These are phyloP conservation scores for Austroboletus niveus DNA, from an alignment of 1,284 basidiomycete genomes.

Conservation along the genomic window DNA sequence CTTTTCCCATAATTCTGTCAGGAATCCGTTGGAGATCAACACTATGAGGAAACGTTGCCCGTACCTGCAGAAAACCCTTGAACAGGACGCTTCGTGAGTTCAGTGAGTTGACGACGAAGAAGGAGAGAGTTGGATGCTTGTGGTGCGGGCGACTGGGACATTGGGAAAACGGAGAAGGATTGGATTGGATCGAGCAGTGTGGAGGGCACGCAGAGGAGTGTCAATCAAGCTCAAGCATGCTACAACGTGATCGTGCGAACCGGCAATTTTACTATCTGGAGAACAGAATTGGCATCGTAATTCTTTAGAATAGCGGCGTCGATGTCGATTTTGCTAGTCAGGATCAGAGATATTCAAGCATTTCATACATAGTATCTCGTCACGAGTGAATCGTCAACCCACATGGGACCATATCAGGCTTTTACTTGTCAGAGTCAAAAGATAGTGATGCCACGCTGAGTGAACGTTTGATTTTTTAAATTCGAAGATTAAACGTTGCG, in stretches of 20 bases:
- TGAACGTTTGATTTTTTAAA: too few species aligned
- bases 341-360: too few species aligned
- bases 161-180: conserved; percentile 19
- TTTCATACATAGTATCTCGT: too few species aligned
- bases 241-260: conserved; percentile 25
- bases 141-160: conserved; percentile 50
- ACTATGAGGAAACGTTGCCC: conserved; percentile 24
- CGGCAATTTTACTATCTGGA: too few species aligned
- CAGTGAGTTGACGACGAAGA: conserved; percentile 78
- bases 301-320: too few species aligned
- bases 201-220: background rate
- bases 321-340: too few species aligned
- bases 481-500: too few species aligned
- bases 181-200: background rate
- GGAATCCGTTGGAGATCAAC: conserved; percentile 29
- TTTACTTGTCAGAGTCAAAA: too few species aligned
- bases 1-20: conserved; percentile 42
- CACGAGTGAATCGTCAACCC: too few species aligned
- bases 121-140: conserved; percentile 65
- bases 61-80: conserved; percentile 92
- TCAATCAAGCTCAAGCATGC: background rate
- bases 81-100: conserved; percentile 86
- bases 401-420: too few species aligned
- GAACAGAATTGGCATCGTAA: too few species aligned
- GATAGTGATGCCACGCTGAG: too few species aligned